Evolutionary conservation across 768 basidiomycete species (phyloP).

Genomic region (Phallus indusiatus): DNA sequence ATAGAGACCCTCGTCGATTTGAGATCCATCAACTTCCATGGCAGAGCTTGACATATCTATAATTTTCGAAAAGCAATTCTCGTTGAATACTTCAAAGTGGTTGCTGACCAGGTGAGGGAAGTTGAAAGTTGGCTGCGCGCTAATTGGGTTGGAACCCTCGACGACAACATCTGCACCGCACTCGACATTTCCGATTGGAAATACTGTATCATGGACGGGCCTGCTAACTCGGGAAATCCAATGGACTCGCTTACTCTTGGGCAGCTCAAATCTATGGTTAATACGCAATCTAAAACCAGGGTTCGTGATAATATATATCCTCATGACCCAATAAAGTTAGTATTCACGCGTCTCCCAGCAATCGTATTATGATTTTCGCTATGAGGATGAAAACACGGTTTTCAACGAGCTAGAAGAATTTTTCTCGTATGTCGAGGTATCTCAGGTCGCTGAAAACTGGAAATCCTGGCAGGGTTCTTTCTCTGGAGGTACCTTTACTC

Average conservation of each 20-base stretch:
- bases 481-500: slow-evolving; percentile 47
- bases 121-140: background rate
- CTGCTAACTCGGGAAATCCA: background rate
- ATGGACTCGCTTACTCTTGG: slow-evolving; percentile 33
- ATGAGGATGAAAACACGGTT: slow-evolving; percentile 93
- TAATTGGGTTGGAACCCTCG: no score
- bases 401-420: slow-evolving; percentile 97
- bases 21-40: slow-evolving; percentile 82
- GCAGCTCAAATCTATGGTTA: slow-evolving; percentile 68
- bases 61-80: no score
- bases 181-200: no score
- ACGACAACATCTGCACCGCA: no score
- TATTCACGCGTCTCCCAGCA: slow-evolving; percentile 37
- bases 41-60: slow-evolving; percentile 33
- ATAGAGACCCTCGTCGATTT: slow-evolving; percentile 90
- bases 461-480: slow-evolving; percentile 85
- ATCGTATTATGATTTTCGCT: slow-evolving; percentile 84
- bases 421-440: slow-evolving; percentile 94
- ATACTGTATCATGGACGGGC: no score
- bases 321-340: slow-evolving; percentile 7
- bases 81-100: no score
- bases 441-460: slow-evolving; percentile 78
- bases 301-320: slow-evolving; percentile 30
- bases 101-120: no score
- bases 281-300: slow-evolving; percentile 65